Base-by-base conservation (phyloP, 805 yeast genomes). In the Saccharomyces kudriavzevii region DNA sequence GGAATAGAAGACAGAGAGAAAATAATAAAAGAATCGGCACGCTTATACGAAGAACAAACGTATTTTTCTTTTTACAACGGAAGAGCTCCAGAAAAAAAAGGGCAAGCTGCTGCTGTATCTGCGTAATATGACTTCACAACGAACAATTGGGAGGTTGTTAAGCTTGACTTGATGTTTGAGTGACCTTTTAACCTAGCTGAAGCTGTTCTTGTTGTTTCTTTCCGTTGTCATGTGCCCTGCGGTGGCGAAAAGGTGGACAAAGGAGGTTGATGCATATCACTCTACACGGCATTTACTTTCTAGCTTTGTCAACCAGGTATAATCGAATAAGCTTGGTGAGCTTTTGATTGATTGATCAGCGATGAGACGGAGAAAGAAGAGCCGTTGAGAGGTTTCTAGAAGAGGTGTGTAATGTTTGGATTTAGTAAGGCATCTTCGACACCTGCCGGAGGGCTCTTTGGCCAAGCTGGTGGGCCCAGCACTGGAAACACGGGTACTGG, bases 361-460 rank as follows among this genome's bases (percentile, higher is more conserved):
- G 43, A 35, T 35, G 22, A 17, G 24, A 35, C 43, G 11, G n/a
- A 35, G n/a, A 35, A 9, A 35, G 20, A 20, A 35, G 8, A 20
- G 22, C 13, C n/a, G 17, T 35, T 17, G 22, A 35, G 22, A 35
- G 43, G 11, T 17, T 35, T 17, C 17, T 17, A 8, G 24, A 8
- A 17, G 43, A 4, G 9, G 11, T 22, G 22, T 27, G 22, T 17
- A 17, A 53, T 56, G 56, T 57, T 53, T 20, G 48, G 53, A 46
- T 58, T 53, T 40, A 51, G 49, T 24, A 55, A 52, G 47, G 51
- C 58, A 9, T 49, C 54, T 20, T 49, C 60, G 20, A 52, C 59
- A 20, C 54, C 58, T 3, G 55, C 58, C 10, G 58, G 66, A 47
- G 59, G 63, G 25, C 50, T 59, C 25, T 60, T 62, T 55, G 67